A percentile compares a stretch with the other conserved stretches of the same genome.
Conservation (phyloP, 23 red algal genomes). For the Gracilaria caudata region DNA sequence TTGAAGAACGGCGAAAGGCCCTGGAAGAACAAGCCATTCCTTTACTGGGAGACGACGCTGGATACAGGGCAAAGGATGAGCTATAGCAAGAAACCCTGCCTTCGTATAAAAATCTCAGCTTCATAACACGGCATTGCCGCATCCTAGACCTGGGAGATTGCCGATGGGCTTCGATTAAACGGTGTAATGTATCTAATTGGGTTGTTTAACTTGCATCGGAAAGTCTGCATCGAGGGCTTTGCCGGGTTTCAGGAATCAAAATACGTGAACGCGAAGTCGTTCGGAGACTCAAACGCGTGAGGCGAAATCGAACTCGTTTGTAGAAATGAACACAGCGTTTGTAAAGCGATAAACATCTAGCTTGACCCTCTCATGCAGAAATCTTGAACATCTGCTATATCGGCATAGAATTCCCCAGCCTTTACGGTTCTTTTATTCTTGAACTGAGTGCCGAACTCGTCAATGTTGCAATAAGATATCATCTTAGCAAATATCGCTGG, state of each 20-base stretch:
- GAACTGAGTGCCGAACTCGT: slow-evolving; percentile 48
- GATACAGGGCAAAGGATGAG: slow-evolving; percentile 62
- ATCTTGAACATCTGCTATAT: slow-evolving; percentile 47
- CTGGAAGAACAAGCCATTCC: slow-evolving; percentile 65
- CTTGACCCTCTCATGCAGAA: slow-evolving; percentile 32
- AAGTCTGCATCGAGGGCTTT: not conserved
- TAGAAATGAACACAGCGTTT: not conserved
- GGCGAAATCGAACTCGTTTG: not conserved
- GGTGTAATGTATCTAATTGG: slow-evolving; percentile 7
- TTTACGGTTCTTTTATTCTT: slow-evolving; percentile 4
- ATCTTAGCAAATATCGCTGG: slow-evolving; percentile 70
- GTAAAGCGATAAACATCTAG: not conserved
- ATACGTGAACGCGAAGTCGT: not conserved
- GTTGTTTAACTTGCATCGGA: slow-evolving; percentile 29
- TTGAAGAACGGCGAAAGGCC: slow-evolving; percentile 65
- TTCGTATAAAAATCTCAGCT: not conserved
- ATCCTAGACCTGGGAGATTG: not conserved
- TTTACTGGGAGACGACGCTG: slow-evolving; percentile 38
- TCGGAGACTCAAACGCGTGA: not conserved
- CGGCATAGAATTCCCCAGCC: slow-evolving; percentile 39
- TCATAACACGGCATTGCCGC: not conserved
- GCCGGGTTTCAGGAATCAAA: not conserved
- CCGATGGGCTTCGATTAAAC: not conserved
- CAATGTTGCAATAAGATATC: slow-evolving; percentile 62
- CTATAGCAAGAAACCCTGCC: not conserved